Evolutionary conservation across 164 flowering plant species (phyloP), one percentile per base, ranked within the genome.

Genomic region (Magnolia officinalis): DNA sequence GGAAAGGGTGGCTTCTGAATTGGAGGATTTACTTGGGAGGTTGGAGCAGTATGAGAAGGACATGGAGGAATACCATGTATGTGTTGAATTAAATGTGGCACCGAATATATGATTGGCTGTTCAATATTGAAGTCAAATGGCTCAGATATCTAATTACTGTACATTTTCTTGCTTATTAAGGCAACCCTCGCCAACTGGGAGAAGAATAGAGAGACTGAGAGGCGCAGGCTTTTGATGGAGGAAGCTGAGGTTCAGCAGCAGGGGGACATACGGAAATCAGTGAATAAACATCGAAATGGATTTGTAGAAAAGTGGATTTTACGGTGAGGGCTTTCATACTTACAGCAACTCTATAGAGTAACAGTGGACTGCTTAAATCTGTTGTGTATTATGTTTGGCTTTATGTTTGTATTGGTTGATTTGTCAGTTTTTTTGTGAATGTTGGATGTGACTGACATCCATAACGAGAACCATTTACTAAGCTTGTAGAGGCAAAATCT

Each of bases 11-110:
- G 99, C 97, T 75, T 16, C 70, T 49, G 89, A 91, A 76, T 85
- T 96, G 76, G 89, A 91, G 61, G 88, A 85, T 74, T 78, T 96
- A 70, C 86, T 91, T 20, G 88, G 87, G 80, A 91, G 95, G 76
- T 85, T 96, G 86, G 86, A 91, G 76, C 87, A 89, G 50, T 96
- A 93, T 82, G 96, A 93, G 82, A 88, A 84, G 75, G 94, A 93
- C 61, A 96, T 96, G 99, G 87, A 90, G 79, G 91, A 87, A 65
- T 96, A 91, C 81, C 95, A 91, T 86, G 98, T 95, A 63, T 78
- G 81, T 23, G 6, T 23, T 61, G 50, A 50, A 20, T 58, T 61
- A 67, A 58, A 26, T 7, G 20, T 21, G n/a, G 49, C 45, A 72
- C 74, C 45, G 50, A 50, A 24, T 66, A 70, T 77, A 63, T 65